Evolutionary conservation across 2,329 filamentous ascomycete genomes (phyloP), one percentile per base, ranked within the genome.

Genomic region (Chaetomiaceae sp.): DNA sequence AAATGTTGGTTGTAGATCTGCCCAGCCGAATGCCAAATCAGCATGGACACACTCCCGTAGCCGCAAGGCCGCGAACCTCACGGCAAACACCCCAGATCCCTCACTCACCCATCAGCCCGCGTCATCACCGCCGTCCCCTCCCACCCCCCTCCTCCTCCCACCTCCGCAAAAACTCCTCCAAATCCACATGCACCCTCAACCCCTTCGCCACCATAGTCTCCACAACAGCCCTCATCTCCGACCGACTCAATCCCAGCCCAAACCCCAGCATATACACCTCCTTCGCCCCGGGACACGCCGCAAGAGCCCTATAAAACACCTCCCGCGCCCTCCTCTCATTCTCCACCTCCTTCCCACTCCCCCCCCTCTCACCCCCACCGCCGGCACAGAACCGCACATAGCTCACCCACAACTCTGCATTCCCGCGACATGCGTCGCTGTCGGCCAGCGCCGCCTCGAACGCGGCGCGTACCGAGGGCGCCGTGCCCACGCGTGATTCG

Each of bases 261-360:
- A 79, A 79, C 0, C 68, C 75, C 58, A 76, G 70, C 67, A 80
- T 68, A 49, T 73, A 67, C 27, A 75, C 53, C 24, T 64, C 65
- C 60, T 75, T 77, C 5, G 67, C 68, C 66, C 72, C 72, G 0
- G 73, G 73, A 48, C 74, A 76, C 15, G 71, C 65, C 9, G 62
- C 62, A 24, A 77, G 42, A 0, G 71, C 74, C 9, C 70, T 57
- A 51, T 73, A 75, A 47, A 74, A 73, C 3, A 75, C 64, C 3
- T 72, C 70, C 54, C 70, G 75, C 3, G 68, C 48, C 53, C 65
- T 69, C 2, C n/a, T n/a, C n/a, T n/a, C n/a, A n/a, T n/a, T n/a
- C n/a, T n/a, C n/a, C n/a, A n/a, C n/a, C n/a, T n/a, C n/a, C n/a
- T n/a, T n/a, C n/a, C n/a, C n/a, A n/a, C n/a, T n/a, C n/a, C n/a